phyloP scores from a whole-genome alignment of 192 early-diverging fungal genomes.

The Backusella mclennaniae region DNA sequence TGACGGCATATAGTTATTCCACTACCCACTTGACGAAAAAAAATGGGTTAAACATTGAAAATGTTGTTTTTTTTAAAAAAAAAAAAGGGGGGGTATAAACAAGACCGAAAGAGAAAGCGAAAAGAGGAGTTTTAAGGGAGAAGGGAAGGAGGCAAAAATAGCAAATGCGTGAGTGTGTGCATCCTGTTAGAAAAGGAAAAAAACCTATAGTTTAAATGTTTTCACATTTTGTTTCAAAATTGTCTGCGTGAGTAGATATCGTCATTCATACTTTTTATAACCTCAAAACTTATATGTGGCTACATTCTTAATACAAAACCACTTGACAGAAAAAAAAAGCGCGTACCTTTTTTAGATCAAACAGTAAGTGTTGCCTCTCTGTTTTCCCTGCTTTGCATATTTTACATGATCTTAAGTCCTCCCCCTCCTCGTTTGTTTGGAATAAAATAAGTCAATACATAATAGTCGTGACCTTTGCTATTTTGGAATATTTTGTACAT shows the following conservation, averaged over 20 bases:
- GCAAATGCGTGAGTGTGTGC: background rate
- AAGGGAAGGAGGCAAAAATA: background rate
- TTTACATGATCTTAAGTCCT: background rate
- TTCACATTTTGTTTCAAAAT: slow-evolving; percentile 6
- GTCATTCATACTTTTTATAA: slow-evolving; percentile 4
- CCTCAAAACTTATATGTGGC: background rate
- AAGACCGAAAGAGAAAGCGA: background rate
- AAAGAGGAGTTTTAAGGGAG: background rate
- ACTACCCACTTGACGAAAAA: background rate
- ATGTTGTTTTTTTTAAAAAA: background rate
- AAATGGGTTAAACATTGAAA: background rate
- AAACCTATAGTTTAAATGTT: slow-evolving; percentile 4
- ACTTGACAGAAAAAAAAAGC: slow-evolving; percentile 8
- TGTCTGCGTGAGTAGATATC: background rate
- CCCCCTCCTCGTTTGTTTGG: background rate
- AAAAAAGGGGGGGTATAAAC: background rate
- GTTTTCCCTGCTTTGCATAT: background rate
- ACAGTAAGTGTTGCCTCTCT: slow-evolving; percentile 3
- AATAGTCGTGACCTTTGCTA: background rate
- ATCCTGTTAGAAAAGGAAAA: background rate
- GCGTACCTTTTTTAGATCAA: background rate
- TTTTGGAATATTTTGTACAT: background rate
- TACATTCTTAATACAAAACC: slow-evolving; percentile 1
- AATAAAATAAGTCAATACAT: background rate
- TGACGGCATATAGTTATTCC: too few species aligned